phyloP scores from a whole-genome alignment of 2,329 filamentous ascomycete genomes.

The Xylaria arbuscula region DNA sequence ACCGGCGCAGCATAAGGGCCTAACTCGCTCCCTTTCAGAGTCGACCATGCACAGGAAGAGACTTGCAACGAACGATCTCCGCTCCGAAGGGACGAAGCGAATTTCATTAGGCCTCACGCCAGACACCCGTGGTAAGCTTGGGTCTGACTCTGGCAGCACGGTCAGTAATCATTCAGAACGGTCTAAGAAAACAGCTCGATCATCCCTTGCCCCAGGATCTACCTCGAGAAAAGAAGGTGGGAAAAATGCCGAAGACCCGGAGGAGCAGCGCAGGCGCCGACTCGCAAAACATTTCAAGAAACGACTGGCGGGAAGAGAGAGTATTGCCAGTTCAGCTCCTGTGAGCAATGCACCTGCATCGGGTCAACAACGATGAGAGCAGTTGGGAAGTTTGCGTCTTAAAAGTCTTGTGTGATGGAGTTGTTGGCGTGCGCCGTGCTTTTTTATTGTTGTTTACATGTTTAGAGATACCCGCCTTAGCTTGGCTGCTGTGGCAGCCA shows the following conservation, averaged over 20 bases:
- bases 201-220: slow-evolving; percentile 10
- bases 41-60: slow-evolving; percentile 34
- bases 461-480: slow-evolving; percentile 24
- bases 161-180: slow-evolving; percentile 19
- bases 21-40: slow-evolving; percentile 34
- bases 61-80: slow-evolving; percentile 20
- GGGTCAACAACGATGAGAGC: slow-evolving; percentile 35
- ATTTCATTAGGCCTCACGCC: slow-evolving; percentile 6
- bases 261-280: slow-evolving; percentile 29
- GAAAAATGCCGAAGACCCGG: slow-evolving; percentile 20
- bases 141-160: slow-evolving; percentile 24
- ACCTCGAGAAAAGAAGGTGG: background rate
- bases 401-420: slow-evolving; percentile 12
- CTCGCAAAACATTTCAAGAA: slow-evolving; percentile 36
- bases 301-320: slow-evolving; percentile 19
- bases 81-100: slow-evolving; percentile 27
- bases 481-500: background rate
- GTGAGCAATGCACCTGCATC: slow-evolving; percentile 40
- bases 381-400: background rate
- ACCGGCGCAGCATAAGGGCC: slow-evolving; percentile 9
- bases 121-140: background rate
- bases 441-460: slow-evolving; percentile 5
- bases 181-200: background rate
- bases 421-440: slow-evolving; percentile 10
- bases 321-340: slow-evolving; percentile 34